phyloP scores from a whole-genome alignment of 768 basidiomycete species.

The Leccinum aurantiacum region DNA sequence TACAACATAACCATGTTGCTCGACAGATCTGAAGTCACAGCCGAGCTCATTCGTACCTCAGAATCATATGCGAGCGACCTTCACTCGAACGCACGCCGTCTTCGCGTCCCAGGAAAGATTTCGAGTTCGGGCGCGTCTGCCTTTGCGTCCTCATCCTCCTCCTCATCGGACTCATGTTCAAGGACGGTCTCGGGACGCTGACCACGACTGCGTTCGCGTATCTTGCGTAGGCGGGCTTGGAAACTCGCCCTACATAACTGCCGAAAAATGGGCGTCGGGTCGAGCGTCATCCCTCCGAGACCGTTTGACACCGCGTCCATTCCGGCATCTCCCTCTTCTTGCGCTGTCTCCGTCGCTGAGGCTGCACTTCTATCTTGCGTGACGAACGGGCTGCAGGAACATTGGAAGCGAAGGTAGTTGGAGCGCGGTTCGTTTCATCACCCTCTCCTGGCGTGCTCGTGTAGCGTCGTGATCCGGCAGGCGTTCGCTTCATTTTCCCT shows the following conservation, averaged over 20 bases:
- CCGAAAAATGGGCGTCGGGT: too few relatives aligned
- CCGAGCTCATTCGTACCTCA: too few relatives aligned
- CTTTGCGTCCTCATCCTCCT: constrained; percentile 25
- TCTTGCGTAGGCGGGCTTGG: constrained; percentile 33
- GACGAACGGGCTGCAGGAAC: constrained; percentile 19
- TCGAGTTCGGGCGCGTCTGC: constrained; percentile 6
- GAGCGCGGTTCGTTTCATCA: constrained; percentile 15
- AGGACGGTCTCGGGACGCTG: constrained; percentile 13
- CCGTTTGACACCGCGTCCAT: constrained; percentile 24
- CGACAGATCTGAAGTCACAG: too few relatives aligned
- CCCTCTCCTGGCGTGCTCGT: not conserved
- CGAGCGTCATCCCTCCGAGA: constrained; percentile 57
- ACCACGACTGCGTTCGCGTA: constrained; percentile 29
- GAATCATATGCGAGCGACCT: too few relatives aligned
- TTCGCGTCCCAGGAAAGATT: constrained; percentile 34
- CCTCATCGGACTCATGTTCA: constrained; percentile 13
- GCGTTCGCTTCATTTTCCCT: not conserved
- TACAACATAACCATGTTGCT: too few relatives aligned
- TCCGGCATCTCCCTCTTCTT: not conserved
- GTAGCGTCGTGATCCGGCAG: too few relatives aligned
- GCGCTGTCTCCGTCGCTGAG: constrained; percentile 19
- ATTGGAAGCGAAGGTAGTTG: not conserved
- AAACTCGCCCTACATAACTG: constrained; percentile 27
- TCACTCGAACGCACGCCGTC: constrained; percentile 25
- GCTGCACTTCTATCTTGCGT: constrained; percentile 25